These are phyloP conservation scores for Eragrostis nindensis DNA, from an alignment of 176 grass and related monocot species.

Conservation along the genomic window DNA sequence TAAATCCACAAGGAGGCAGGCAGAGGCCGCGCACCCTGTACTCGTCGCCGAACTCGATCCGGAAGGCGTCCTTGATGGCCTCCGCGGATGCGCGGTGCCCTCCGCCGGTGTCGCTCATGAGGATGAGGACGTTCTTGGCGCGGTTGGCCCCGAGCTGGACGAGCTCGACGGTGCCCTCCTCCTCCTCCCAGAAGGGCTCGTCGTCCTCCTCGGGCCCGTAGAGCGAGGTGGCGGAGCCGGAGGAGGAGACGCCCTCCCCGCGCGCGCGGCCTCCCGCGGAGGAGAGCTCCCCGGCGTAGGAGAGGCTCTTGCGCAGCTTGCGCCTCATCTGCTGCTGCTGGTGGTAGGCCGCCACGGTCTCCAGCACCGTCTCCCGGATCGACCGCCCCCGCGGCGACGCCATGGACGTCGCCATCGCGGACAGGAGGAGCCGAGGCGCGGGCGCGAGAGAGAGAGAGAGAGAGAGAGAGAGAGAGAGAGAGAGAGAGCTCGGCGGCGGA, in stretches of 20 bases:
- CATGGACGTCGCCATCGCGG: conserved; percentile 70
- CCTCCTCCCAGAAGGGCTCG: conserved; percentile 92
- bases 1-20: background rate
- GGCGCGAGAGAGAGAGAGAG: background rate
- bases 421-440: no score
- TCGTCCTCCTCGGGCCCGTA: conserved; percentile 67
- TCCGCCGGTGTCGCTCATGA: conserved; percentile 96
- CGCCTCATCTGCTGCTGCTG: conserved; percentile 63
- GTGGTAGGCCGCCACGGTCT: conserved; percentile 85
- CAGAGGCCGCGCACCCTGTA: conserved; percentile 53
- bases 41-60: conserved; percentile 88
- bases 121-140: conserved; percentile 92
- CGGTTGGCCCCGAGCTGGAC: conserved; percentile 86
- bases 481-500: background rate
- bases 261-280: conserved; percentile 17
- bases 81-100: conserved; percentile 93
- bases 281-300: conserved; percentile 59
- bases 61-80: conserved; percentile 93
- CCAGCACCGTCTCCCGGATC: conserved; percentile 76
- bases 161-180: conserved; percentile 95
- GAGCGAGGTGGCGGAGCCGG: conserved; percentile 26
- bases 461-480: background rate
- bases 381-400: conserved; percentile 63
- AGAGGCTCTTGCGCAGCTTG: conserved; percentile 66
- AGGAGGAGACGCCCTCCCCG: conserved; percentile 31